Percentiles rank a stretch among this genome's conserved stretches.
phyloP scores from a whole-genome alignment of 805 yeast genomes.

The Hanseniaspora meyeri region DNA sequence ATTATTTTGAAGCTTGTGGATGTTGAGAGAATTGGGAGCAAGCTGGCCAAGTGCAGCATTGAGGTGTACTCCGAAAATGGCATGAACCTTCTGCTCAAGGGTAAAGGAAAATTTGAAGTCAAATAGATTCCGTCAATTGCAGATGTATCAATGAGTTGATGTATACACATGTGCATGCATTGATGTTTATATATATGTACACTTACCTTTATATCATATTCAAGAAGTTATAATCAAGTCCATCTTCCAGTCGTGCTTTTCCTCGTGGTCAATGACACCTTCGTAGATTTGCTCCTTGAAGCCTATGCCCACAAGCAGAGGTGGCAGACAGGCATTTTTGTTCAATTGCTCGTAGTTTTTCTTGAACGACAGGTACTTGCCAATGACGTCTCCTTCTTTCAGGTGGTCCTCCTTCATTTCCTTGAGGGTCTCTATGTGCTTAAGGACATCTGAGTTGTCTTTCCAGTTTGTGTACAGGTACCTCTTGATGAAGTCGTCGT shows the following conservation, averaged over 20 bases:
- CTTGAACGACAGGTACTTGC: not conserved
- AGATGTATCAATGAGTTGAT: no score
- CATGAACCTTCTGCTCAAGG: conserved; percentile 42
- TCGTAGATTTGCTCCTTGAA: conserved; percentile 23
- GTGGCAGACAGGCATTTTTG: conserved; percentile 11
- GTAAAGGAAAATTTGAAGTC: conserved; percentile 35
- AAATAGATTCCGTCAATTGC: conserved; percentile 3
- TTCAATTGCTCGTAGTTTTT: not conserved
- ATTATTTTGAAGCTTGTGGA: conserved; percentile 48
- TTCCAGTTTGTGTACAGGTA: conserved; percentile 25
- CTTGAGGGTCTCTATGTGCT: not conserved
- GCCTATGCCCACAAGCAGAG: conserved; percentile 25
- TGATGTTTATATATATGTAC: conserved; percentile 32
- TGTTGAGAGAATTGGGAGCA: conserved; percentile 23
- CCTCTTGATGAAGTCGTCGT: conserved; percentile 60
- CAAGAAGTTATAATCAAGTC: conserved; percentile 24
- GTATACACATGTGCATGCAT: no score
- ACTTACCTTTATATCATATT: not conserved
- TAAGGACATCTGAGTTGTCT: not conserved
- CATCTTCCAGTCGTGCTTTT: conserved; percentile 25
- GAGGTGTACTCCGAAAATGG: conserved; percentile 43
- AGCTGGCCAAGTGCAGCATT: conserved; percentile 30
- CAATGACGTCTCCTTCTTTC: conserved; percentile 14
- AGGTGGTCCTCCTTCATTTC: not conserved
- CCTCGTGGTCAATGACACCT: conserved; percentile 19